Base-by-base conservation (phyloP, 495 filamentous ascomycete species). In the Aspergillus wentii region DNA sequence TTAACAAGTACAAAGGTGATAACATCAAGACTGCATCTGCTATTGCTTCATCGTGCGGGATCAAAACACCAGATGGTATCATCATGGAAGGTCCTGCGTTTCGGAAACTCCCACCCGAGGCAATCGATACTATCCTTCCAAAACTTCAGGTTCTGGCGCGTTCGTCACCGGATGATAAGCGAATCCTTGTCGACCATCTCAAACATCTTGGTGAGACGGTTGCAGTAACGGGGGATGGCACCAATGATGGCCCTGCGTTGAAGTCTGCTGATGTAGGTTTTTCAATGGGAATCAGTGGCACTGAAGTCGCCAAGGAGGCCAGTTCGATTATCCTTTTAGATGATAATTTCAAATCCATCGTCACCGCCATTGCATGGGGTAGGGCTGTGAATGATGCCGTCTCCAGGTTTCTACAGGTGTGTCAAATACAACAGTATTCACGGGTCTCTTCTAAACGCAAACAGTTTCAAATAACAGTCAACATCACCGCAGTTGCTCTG, bases 401-500 rank as follows among this genome's bases (percentile, higher is more conserved):
- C 42, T 79, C 87, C 62, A 88, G 88, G 49, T 94, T 94, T 55
- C 66, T 94, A 13, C 88, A 94, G 56, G n/a, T n/a, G n/a, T n/a
- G n/a, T n/a, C n/a, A n/a, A n/a, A n/a, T n/a, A n/a, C n/a, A n/a
- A n/a, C n/a, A n/a, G n/a, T n/a, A n/a, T n/a, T n/a, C n/a, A n/a
- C n/a, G n/a, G n/a, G n/a, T n/a, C n/a, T n/a, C n/a, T n/a, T n/a
- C n/a, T n/a, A n/a, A n/a, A n/a, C n/a, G n/a, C n/a, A n/a, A n/a
- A n/a, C n/a, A n/a, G n/a, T 94, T 94, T 61, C 88, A 94, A 64
- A 76, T 94, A 41, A 94, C 88, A 0, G 88, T 94, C 64, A 94
- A 94, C 58, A 80, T 94, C 51, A 91, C 88, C 0, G 88, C 88
- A 19, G 87, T 94, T 21, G 51, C 82, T 8, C 68, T 94, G 32